phyloP scores from a whole-genome alignment of 805 yeast species.

The Candida sphagnicola region DNA sequence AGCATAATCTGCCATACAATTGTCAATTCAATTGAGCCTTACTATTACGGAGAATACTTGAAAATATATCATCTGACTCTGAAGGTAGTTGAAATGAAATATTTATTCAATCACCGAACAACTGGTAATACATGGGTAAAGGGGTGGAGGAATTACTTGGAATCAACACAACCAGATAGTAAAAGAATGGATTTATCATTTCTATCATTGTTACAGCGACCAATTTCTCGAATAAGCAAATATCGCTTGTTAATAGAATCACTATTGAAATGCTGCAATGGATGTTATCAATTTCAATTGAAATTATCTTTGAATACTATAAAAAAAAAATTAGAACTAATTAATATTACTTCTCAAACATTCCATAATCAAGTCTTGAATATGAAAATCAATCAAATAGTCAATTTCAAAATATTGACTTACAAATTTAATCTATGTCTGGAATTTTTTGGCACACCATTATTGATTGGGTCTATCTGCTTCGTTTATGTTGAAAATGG shows the following conservation, averaged over 20 bases:
- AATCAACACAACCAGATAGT: constrained; percentile 36
- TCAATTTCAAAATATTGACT: constrained; percentile 9
- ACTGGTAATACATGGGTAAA: constrained; percentile 14
- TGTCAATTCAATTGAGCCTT: neutral
- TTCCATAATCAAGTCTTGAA: constrained; percentile 18
- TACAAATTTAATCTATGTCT: constrained; percentile 15
- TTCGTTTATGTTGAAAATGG: constrained; percentile 34
- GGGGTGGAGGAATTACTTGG: constrained; percentile 35
- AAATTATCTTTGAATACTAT: constrained; percentile 9
- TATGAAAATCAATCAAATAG: constrained; percentile 12
- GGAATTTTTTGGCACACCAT: constrained; percentile 45
- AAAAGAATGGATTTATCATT: constrained; percentile 47
- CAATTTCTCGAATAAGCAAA: constrained; percentile 47
- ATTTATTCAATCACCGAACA: neutral
- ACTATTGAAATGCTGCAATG: constrained; percentile 1
- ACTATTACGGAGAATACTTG: constrained; percentile 15
- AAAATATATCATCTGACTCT: constrained; percentile 7
- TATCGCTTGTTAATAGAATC: constrained; percentile 50
- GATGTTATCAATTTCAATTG: constrained; percentile 23
- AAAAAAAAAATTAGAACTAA: constrained; percentile 19
- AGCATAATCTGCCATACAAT: neutral
- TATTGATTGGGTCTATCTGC: constrained; percentile 41
- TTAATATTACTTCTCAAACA: constrained; percentile 20
- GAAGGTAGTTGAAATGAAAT: constrained; percentile 4
- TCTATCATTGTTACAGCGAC: constrained; percentile 49